These are phyloP conservation scores for Penicillium sp. DNA, from an alignment of 2,329 filamentous ascomycete genomes.

Conservation along the genomic window DNA sequence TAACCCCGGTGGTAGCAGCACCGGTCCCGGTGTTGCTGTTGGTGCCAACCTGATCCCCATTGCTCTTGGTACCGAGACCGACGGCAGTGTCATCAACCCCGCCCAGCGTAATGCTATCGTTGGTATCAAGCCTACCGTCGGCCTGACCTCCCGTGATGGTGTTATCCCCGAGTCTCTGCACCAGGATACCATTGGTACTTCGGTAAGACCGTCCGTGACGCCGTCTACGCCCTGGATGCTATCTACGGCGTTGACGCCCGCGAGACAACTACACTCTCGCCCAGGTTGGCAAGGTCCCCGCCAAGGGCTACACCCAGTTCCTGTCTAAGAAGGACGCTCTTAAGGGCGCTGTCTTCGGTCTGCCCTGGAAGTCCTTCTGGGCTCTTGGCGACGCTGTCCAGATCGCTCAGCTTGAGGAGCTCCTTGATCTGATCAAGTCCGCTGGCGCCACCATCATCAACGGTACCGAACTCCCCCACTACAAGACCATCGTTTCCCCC, in stretches of 20 bases:
- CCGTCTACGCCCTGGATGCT: constrained; percentile 63
- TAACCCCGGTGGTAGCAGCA: constrained; percentile 68
- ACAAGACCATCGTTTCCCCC: constrained; percentile 62
- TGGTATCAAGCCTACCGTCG: constrained; percentile 74
- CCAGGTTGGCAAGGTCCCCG: constrained; percentile 56
- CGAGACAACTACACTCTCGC: constrained; percentile 69
- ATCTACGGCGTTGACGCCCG: constrained; percentile 64
- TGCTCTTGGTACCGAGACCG: constrained; percentile 71
- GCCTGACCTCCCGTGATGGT: constrained; percentile 63
- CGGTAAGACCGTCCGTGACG: constrained; percentile 68
- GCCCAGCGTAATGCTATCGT: constrained; percentile 68
- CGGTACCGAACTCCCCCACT: constrained; percentile 65
- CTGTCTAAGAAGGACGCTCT: constrained; percentile 57
- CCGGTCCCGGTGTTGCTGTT: constrained; percentile 65
- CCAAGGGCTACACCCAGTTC: constrained; percentile 57
- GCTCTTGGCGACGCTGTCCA: constrained; percentile 58
- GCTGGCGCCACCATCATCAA: constrained; percentile 70
- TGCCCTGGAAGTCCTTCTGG: constrained; percentile 74
- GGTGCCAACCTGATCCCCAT: constrained; percentile 63
- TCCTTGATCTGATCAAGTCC: constrained; percentile 55
- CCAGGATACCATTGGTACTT: constrained; percentile 70
- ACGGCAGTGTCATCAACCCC: constrained; percentile 70
- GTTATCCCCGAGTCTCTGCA: constrained; percentile 66
- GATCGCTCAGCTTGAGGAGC: constrained; percentile 51
- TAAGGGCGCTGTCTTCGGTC: constrained; percentile 63